phyloP scores from a whole-genome alignment of 306 rosid genomes.

The Alnus rubra region DNA sequence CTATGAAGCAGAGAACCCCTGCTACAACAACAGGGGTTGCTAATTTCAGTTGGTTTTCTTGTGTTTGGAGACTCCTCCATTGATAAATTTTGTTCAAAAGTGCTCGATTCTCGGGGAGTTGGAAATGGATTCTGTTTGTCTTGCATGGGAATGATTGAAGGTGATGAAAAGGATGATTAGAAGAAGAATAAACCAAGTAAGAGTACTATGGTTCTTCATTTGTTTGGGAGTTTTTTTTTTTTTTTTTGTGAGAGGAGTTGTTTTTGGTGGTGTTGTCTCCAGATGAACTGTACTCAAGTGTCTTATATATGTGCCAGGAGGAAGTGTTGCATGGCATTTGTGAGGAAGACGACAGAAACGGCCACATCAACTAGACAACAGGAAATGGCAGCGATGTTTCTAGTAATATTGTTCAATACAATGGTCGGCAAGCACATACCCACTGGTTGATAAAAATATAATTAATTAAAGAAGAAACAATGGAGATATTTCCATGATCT shows the following conservation, averaged over 20 bases:
- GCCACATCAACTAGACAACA: neutral
- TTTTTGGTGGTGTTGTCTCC: neutral
- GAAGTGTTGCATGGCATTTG: no score
- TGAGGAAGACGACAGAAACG: no score
- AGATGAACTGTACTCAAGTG: neutral
- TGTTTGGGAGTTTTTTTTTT: neutral
- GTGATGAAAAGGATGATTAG: constrained; percentile 32
- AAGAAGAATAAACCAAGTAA: constrained; percentile 33
- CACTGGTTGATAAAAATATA: neutral
- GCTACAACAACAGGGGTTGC: constrained; percentile 44
- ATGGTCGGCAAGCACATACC: neutral
- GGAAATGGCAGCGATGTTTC: neutral
- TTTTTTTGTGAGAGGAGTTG: no score
- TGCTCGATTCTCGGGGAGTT: constrained; percentile 27
- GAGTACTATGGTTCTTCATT: constrained; percentile 34
- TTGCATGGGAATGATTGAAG: constrained; percentile 51
- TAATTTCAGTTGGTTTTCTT: constrained; percentile 33
- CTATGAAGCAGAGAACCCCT: constrained; percentile 57
- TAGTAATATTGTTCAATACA: neutral
- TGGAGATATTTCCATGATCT: neutral
- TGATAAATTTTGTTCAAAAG: constrained; percentile 31
- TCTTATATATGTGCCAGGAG: neutral
- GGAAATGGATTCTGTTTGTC: constrained; percentile 45
- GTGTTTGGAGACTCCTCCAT: constrained; percentile 26
- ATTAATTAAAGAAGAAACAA: no score